phyloP scores from a whole-genome alignment of 345 rosid genomes.

The Pugionium cornutum region DNA sequence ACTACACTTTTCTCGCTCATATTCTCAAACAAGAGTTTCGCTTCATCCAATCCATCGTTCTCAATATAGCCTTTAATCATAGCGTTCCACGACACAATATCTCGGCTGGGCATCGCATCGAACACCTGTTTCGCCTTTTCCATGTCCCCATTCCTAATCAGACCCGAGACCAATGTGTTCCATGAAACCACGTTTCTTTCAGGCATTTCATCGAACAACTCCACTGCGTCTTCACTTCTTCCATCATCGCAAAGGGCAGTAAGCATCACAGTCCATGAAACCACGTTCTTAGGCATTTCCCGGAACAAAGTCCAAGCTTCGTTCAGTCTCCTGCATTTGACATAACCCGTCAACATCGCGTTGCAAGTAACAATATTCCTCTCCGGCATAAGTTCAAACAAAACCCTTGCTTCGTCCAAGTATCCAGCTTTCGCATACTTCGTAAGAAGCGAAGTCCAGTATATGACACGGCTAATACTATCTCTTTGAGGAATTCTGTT shows the following conservation, averaged over 20 bases:
- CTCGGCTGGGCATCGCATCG: slow-evolving; percentile 44
- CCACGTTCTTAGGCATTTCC: slow-evolving; percentile 65
- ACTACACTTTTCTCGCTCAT: slow-evolving; percentile 59
- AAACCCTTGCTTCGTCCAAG: slow-evolving; percentile 51
- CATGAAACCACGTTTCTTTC: slow-evolving; percentile 65
- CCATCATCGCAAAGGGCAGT: slow-evolving; percentile 51
- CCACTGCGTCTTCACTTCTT: slow-evolving; percentile 45
- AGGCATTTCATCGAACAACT: slow-evolving; percentile 62
- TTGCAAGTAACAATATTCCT: slow-evolving; percentile 58
- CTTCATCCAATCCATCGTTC: slow-evolving; percentile 50
- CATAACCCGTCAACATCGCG: slow-evolving; percentile 58
- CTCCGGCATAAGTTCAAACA: slow-evolving; percentile 59
- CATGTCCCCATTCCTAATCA: slow-evolving; percentile 52
- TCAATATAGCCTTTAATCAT: slow-evolving; percentile 58
- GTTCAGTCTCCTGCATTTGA: slow-evolving; percentile 45
- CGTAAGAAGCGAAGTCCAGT: slow-evolving; percentile 61
- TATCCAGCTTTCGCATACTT: slow-evolving; percentile 48
- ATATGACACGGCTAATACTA: slow-evolving; percentile 40
- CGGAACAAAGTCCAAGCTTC: slow-evolving; percentile 52
- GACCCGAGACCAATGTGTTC: slow-evolving; percentile 59
- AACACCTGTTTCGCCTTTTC: slow-evolving; percentile 57
- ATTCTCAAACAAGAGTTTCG: slow-evolving; percentile 52
- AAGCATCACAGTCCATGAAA: slow-evolving; percentile 65
- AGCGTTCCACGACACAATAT: slow-evolving; percentile 58
- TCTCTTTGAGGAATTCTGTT: slow-evolving; percentile 49